Evolutionary conservation across 2,329 filamentous ascomycete species (phyloP), one percentile per base, ranked within the genome.

Genomic region (Cryoendolithus antarcticus): DNA sequence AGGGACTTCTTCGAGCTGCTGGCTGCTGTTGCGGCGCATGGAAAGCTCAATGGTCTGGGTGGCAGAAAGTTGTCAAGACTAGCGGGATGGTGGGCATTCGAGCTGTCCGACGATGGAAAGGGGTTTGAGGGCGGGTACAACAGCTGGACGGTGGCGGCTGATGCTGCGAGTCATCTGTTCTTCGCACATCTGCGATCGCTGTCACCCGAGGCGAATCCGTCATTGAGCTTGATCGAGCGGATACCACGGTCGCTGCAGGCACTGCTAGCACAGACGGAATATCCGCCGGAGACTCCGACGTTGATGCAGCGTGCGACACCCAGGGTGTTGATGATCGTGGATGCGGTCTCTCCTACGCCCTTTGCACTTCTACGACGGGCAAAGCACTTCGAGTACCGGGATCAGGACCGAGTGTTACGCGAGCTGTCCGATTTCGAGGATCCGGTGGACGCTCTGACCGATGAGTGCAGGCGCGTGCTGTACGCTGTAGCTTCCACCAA

Each of bases 1-100:
- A 88, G 93, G 55, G 84, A 93, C 63, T 96, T 94, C 63, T 98
- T 96, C 62, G 89, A 96, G 52, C 75, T 98, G 1, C 66, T 98
- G 33, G 79, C 89, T 3, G 86, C 89, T 6, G 77, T 95, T 51
- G 88, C 91, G 28, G 91, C 91, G 9, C 85, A 95, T 54, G 85
- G 85, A 49, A 96, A 96, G 65, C 77, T 70, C 39, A 98, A 98
- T 59, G 91, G 91, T 32, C 75, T 98, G 46, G 85, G 86, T 44
- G 91, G 91, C 19, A 78, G 88, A 47, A 96, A 96, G 61, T 72
- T 98, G 39, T 96, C 91, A 7, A 77, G 91, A 49, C 85, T 93
- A 72, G 91, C 89, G 31, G 86, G 88, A 34, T 98, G 91, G 91
- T 98, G 91, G 91, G 86, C 89, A 1, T 98, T 98, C 58, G 89